Conservation (phyloP, 495 filamentous ascomycete genomes). For the Baudoinia panamericana region DNA sequence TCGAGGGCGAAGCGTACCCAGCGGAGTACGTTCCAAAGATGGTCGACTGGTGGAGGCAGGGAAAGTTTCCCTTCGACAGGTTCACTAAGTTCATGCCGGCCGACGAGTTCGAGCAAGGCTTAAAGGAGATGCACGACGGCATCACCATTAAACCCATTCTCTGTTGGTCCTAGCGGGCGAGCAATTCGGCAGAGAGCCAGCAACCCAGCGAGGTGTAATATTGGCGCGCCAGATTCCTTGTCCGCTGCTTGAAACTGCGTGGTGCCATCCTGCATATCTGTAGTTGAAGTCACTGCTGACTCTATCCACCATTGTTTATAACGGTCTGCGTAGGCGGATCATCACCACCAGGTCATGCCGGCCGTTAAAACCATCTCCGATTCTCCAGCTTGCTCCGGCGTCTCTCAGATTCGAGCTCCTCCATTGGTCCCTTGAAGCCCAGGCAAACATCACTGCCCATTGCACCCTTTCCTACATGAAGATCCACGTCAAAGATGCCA, state of each 20-base stretch:
- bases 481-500: slow-evolving; percentile 28
- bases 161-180: slow-evolving; percentile 16
- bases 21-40: slow-evolving; percentile 21
- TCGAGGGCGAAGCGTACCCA: slow-evolving; percentile 20
- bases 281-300: no score
- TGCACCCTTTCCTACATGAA: slow-evolving; percentile 20
- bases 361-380: slow-evolving; percentile 21
- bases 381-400: slow-evolving; percentile 16
- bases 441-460: slow-evolving; percentile 15
- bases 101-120: slow-evolving; percentile 47
- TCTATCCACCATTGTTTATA: no score
- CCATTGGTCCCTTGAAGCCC: slow-evolving; percentile 26
- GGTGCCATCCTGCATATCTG: no score
- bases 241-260: no score
- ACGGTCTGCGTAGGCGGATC: no score
- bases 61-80: slow-evolving; percentile 26
- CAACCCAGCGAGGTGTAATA: no score
- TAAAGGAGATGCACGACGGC: slow-evolving; percentile 34
- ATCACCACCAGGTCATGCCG: no score
- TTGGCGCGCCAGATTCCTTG: no score
- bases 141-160: slow-evolving; percentile 24
- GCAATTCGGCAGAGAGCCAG: not conserved
- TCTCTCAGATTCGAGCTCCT: slow-evolving; percentile 23
- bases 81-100: slow-evolving; percentile 41
- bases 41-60: slow-evolving; percentile 26